Percentiles rank a stretch among this genome's conserved stretches.
phyloP scores from a whole-genome alignment of 1,284 basidiomycete genomes.

The Coniferiporia weirii region DNA sequence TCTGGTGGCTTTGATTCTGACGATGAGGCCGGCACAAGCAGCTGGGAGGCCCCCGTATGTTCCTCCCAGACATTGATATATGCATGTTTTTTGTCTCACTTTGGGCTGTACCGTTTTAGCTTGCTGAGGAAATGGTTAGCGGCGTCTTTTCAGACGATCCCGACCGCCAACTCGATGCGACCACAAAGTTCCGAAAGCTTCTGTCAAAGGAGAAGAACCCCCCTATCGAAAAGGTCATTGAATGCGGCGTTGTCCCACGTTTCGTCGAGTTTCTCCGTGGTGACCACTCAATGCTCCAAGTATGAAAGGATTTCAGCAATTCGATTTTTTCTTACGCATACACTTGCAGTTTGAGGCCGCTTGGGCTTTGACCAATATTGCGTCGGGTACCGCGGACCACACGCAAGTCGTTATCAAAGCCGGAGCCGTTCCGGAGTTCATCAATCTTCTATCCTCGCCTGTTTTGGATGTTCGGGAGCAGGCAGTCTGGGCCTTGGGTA shows the following conservation, averaged over 20 bases:
- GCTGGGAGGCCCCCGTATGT: slow-evolving; percentile 74
- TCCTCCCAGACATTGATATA: slow-evolving; percentile 17
- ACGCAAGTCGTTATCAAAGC: slow-evolving; percentile 97
- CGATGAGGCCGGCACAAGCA: slow-evolving; percentile 69
- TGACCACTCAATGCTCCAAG: slow-evolving; percentile 94
- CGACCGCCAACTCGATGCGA: slow-evolving; percentile 91
- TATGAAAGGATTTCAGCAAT: slow-evolving; percentile 30
- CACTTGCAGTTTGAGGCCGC: slow-evolving; percentile 88
- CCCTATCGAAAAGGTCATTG: slow-evolving; percentile 98
- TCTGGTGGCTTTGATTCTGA: slow-evolving; percentile 74
- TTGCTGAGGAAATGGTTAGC: slow-evolving; percentile 87
- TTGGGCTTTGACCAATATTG: slow-evolving; percentile 99
- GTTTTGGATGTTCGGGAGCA: slow-evolving; percentile 94
- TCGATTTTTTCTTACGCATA: slow-evolving; percentile 10
- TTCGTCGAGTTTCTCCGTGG: slow-evolving; percentile 93
- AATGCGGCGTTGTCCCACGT: slow-evolving; percentile 94
- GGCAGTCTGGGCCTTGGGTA: slow-evolving; percentile 95
- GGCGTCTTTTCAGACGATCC: slow-evolving; percentile 91
- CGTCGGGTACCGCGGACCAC: slow-evolving; percentile 97
- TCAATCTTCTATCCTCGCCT: slow-evolving; percentile 83
- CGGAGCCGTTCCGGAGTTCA: slow-evolving; percentile 95
- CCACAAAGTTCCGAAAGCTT: slow-evolving; percentile 95
- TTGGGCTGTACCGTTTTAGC: slow-evolving; percentile 38
- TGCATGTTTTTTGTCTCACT: slow-evolving; percentile 17
- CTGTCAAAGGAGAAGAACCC: slow-evolving; percentile 99